phyloP scores from a whole-genome alignment of 192 early-diverging fungal genomes.

The Phlyctochytrium bullatum region DNA sequence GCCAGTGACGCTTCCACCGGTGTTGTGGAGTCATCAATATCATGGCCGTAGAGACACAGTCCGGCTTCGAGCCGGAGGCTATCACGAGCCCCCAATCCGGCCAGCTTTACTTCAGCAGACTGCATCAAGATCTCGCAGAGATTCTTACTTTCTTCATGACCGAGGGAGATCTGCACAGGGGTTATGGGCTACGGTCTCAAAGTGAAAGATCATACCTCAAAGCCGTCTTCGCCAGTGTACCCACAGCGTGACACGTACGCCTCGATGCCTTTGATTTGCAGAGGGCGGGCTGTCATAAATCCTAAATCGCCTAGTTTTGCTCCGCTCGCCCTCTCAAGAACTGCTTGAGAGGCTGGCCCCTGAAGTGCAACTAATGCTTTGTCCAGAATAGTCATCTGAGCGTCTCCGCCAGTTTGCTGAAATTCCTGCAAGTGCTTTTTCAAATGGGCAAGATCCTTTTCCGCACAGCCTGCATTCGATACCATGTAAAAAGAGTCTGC shows the following conservation, averaged over 20 bases:
- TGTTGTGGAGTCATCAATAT: conserved; percentile 86
- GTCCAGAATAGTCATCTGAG: conserved; percentile 82
- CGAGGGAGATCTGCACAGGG: conserved; percentile 71
- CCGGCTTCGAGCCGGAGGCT: conserved; percentile 94
- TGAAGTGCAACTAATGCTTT: conserved; percentile 89
- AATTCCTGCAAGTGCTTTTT: conserved; percentile 72
- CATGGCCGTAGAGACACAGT: conserved; percentile 95
- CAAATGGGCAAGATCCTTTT: conserved; percentile 92
- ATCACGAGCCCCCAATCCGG: conserved; percentile 94
- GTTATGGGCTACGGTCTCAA: background rate
- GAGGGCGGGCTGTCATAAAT: conserved; percentile 82
- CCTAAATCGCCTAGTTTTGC: conserved; percentile 68
- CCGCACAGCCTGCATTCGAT: conserved; percentile 94
- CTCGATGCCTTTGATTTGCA: conserved; percentile 66
- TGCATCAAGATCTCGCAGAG: conserved; percentile 70
- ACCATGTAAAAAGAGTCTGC: conserved; percentile 83
- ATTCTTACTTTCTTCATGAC: conserved; percentile 62
- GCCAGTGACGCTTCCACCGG: conserved; percentile 91
- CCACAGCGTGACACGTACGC: conserved; percentile 85
- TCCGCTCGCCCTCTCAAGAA: conserved; percentile 58
- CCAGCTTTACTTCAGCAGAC: conserved; percentile 78
- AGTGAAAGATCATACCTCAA: conserved; percentile 77
- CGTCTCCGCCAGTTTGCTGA: conserved; percentile 87
- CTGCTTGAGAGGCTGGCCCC: conserved; percentile 78
- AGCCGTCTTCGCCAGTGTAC: conserved; percentile 99